phyloP scores from a whole-genome alignment of 257 asterid species.

The Solanum clarkiae region DNA sequence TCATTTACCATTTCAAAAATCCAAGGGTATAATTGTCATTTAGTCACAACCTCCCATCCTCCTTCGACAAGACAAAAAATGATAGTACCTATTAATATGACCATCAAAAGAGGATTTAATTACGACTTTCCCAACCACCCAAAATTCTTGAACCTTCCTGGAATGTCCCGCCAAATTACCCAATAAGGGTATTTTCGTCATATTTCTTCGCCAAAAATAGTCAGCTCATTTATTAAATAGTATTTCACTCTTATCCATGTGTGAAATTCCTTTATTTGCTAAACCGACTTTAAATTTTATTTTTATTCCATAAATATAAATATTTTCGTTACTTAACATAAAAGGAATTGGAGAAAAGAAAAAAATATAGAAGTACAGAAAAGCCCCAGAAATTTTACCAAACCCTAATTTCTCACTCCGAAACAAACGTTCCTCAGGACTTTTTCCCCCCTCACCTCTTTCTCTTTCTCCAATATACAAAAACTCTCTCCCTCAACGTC shows the following conservation, averaged over 20 bases:
- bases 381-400: constrained; percentile 23
- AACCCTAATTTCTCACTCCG: constrained; percentile 29
- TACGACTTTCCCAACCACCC: not conserved
- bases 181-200: not conserved
- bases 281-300: not conserved
- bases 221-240: not conserved
- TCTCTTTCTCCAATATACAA: not conserved
- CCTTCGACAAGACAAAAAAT: not conserved
- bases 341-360: not conserved
- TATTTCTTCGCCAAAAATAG: not conserved
- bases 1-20: not conserved
- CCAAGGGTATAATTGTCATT: not conserved
- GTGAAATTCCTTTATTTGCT: not conserved
- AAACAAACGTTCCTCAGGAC: constrained; percentile 9
- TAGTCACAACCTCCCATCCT: not conserved
- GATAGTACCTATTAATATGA: not conserved
- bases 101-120: not conserved
- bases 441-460: constrained; percentile 3
- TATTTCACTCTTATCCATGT: not conserved
- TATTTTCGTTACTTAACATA: not conserved
- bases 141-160: not conserved
- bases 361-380: constrained; percentile 29
- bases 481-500: not conserved
- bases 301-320: not conserved
- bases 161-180: not conserved